Evolutionary conservation across 2,329 filamentous ascomycete genomes (phyloP), one percentile per base, ranked within the genome.

Genomic region (Stachybotrys chartarum): DNA sequence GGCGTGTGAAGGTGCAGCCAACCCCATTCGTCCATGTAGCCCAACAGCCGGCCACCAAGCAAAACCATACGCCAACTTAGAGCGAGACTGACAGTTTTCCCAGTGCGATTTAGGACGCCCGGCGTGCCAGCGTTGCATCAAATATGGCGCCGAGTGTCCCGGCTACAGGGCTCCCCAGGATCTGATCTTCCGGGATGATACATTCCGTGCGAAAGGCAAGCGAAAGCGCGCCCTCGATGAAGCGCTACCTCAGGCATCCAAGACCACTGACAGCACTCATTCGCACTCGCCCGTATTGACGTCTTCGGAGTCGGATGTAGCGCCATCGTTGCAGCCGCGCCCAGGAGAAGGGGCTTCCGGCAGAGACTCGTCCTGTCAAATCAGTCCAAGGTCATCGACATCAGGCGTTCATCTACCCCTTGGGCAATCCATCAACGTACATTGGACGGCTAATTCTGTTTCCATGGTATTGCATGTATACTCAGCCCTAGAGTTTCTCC

Each of bases 41-140:
- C 24, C 24, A 24, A 24, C 4, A 24, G 24, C 24, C 24, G 24
- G 24, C 24, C 24, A 24, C 24, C 24, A 2, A 24, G 24, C 24
- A 24, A 24, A 24, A 2, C 24, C 24, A 24, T 4, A 24, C 24
- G 24, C 2, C 24, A 24, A 24, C 24, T 24, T 42, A 14, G 10
- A 42, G 35, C 35, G 14, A 47, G 18, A 5, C 24, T 39, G 16
- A 55, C 32, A 30, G 32, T 24, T 17, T 53, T 14, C 18, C 30
- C 52, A 75, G 72, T 75, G 72, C 55, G 72, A 75, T 56, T 70
- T 75, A 16, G 66, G 52, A 16, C 69, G 69, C n/a, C 72, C 72
- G 5, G 63, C 64, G 7, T 75, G 72, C 54, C 67, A 70, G 53
- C 64, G 72, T 62, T 75, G 72, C 59, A 64, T 67, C 64, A 75